These are phyloP conservation scores for Grosmannia huntii DNA, from an alignment of 2,329 filamentous ascomycete species.

Conservation along the genomic window DNA sequence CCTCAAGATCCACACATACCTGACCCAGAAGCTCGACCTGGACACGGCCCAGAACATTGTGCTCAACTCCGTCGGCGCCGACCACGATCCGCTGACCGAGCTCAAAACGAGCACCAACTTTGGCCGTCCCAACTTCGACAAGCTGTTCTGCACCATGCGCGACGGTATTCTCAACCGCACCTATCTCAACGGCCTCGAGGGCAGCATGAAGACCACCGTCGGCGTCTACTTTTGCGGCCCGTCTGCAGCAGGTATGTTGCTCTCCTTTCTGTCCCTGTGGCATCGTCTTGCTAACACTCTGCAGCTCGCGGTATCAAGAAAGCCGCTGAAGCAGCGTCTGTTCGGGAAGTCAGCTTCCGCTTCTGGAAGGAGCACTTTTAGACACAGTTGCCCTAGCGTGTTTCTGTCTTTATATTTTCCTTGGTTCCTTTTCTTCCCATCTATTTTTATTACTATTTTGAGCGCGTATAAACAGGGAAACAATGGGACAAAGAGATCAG, in stretches of 20 bases:
- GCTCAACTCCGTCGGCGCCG: constrained; percentile 82
- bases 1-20: constrained; percentile 93
- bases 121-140: constrained; percentile 77
- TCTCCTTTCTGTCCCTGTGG: neutral
- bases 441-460: neutral
- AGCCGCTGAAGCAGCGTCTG: constrained; percentile 61
- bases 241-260: constrained; percentile 47
- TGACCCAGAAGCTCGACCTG: constrained; percentile 83
- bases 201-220: constrained; percentile 65
- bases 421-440: neutral
- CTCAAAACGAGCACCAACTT: constrained; percentile 86
- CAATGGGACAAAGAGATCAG: neutral
- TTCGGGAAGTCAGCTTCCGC: constrained; percentile 74
- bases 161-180: constrained; percentile 75
- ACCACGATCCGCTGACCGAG: constrained; percentile 83
- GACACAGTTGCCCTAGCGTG: constrained; percentile 7
- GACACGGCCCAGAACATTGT: constrained; percentile 96
- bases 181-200: constrained; percentile 73
- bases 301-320: constrained; percentile 71
- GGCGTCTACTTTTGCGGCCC: constrained; percentile 98
- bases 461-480: neutral
- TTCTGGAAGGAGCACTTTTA: constrained; percentile 98
- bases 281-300: constrained; percentile 20
- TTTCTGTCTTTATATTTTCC: neutral
- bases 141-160: constrained; percentile 72